Conservation (phyloP, 306 rosid genomes). For the Cicer chorassanicum region DNA sequence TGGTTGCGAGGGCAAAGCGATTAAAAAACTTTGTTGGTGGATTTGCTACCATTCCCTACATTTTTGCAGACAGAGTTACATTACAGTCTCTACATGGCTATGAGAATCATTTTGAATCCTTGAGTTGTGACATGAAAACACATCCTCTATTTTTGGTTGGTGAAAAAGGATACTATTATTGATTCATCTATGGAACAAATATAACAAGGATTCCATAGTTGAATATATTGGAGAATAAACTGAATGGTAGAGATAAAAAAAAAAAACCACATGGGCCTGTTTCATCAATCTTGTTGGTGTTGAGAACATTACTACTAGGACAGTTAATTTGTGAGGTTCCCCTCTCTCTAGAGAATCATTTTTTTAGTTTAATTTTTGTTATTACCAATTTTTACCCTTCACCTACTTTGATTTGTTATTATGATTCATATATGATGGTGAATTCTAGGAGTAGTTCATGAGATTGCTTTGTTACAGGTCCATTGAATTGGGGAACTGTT, state of each 20-base stretch:
- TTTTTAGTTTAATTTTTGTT: conserved; percentile 65
- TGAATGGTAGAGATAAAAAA: conserved; percentile 53
- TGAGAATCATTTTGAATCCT: conserved; percentile 58
- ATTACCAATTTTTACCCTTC: conserved; percentile 63
- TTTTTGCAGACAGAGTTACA: conserved; percentile 56
- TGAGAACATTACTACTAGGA: conserved; percentile 61
- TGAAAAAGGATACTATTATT: conserved; percentile 60
- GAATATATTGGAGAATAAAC: conserved; percentile 68
- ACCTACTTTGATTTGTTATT: conserved; percentile 56
- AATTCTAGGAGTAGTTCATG: conserved; percentile 77
- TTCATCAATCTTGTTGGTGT: conserved; percentile 64
- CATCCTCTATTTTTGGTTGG: conserved; percentile 68
- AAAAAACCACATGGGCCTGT: conserved; percentile 44
- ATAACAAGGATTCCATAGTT: conserved; percentile 56
- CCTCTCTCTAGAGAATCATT: conserved; percentile 61
- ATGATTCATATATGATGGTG: conserved; percentile 50
- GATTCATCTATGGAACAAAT: conserved; percentile 62
- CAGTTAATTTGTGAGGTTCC: conserved; percentile 62
- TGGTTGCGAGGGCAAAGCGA: conserved; percentile 45
- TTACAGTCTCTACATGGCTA: conserved; percentile 51
- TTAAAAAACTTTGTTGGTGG: conserved; percentile 43
- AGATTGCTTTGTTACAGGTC: conserved; percentile 70
- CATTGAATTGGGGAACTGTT: conserved; percentile 72
- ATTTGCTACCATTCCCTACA: conserved; percentile 54
- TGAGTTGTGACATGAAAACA: conserved; percentile 76